These are phyloP conservation scores for Pyrenophora seminiperda DNA, from an alignment of 2,329 filamentous ascomycete genomes.

Conservation along the genomic window DNA sequence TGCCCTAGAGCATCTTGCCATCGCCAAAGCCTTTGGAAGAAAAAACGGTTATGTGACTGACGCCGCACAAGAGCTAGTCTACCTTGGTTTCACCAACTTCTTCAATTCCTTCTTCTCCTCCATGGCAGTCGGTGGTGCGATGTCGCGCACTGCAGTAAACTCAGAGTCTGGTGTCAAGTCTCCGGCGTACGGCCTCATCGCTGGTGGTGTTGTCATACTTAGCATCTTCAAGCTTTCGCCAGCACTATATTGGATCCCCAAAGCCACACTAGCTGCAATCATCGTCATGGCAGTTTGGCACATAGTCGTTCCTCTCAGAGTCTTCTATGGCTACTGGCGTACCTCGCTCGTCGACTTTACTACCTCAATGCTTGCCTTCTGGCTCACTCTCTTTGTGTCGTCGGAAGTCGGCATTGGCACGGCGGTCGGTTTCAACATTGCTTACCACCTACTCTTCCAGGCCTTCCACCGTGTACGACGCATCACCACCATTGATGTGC, in stretches of 20 bases:
- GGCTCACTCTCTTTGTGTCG: conserved; percentile 66
- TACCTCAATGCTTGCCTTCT: conserved; percentile 66
- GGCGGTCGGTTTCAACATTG: conserved; percentile 58
- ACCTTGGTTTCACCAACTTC: conserved; percentile 66
- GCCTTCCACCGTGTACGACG: conserved; percentile 56
- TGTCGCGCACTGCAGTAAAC: conserved; percentile 71
- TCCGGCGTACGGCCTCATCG: conserved; percentile 65
- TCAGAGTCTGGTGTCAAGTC: conserved; percentile 67
- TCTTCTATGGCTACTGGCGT: conserved; percentile 69
- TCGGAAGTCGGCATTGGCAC: conserved; percentile 65
- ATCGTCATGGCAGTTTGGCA: conserved; percentile 70
- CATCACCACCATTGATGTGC: conserved; percentile 22
- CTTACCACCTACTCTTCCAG: conserved; percentile 62
- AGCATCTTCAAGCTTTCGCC: conserved; percentile 66
- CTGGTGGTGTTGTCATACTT: conserved; percentile 65
- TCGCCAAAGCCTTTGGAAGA: conserved; percentile 67
- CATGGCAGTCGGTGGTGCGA: conserved; percentile 69
- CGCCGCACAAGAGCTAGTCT: conserved; percentile 68
- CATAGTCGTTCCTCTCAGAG: conserved; percentile 62
- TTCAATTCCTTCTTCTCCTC: conserved; percentile 68
- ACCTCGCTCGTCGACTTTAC: conserved; percentile 69
- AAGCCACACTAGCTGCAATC: conserved; percentile 67
- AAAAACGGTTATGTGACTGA: conserved; percentile 68
- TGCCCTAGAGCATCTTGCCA: conserved; percentile 67
- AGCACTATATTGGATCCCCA: conserved; percentile 70